These are phyloP conservation scores for Mollisia scopiformis DNA, from an alignment of 2,329 filamentous ascomycete species.

Conservation along the genomic window DNA sequence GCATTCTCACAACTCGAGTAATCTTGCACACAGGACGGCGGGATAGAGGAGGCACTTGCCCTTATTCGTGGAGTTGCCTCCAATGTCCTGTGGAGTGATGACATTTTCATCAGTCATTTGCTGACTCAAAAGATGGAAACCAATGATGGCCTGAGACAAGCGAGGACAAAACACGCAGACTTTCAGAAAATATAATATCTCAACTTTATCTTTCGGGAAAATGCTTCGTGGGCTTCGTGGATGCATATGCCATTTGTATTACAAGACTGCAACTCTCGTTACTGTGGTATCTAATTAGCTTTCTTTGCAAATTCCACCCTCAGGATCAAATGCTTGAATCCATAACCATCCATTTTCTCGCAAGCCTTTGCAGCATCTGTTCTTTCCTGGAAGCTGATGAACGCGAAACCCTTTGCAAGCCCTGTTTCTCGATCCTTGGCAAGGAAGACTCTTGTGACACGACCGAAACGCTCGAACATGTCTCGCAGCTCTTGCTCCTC, in stretches of 20 bases:
- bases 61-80: not conserved
- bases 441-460: slow-evolving; percentile 95
- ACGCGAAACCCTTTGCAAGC: slow-evolving; percentile 96
- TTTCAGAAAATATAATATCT: not conserved
- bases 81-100: not conserved
- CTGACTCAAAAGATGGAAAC: not conserved
- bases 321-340: slow-evolving; percentile 86
- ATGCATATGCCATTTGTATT: slow-evolving; percentile 12
- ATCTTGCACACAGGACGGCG: not conserved
- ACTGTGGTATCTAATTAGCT: slow-evolving; percentile 41
- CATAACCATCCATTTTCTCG: slow-evolving; percentile 96
- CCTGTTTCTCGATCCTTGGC: slow-evolving; percentile 98
- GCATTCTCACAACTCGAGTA: not conserved
- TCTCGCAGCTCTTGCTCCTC: slow-evolving; percentile 95
- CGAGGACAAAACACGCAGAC: not conserved
- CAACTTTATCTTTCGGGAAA: not conserved
- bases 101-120: not conserved
- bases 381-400: slow-evolving; percentile 94
- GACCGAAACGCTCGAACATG: slow-evolving; percentile 97
- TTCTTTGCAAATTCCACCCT: slow-evolving; percentile 88
- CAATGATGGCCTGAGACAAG: not conserved
- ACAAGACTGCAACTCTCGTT: slow-evolving; percentile 1
- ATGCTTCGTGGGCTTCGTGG: not conserved
- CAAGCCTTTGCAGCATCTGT: slow-evolving; percentile 89
- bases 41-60: not conserved